Base-by-base conservation (phyloP, 306 rosid genomes). In the Prunus persica region DNA sequence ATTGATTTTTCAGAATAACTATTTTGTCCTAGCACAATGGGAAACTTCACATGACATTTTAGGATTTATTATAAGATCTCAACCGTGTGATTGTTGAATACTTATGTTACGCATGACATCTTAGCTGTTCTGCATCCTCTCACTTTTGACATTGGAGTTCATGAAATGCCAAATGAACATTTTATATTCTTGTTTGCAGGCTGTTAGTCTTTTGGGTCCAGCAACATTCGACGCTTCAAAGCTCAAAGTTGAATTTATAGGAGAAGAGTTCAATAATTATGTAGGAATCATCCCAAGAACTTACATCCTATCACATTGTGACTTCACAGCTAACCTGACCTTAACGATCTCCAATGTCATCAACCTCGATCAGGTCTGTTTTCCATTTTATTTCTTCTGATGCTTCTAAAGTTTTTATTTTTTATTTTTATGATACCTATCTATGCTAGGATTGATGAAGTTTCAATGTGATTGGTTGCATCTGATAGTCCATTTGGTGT, bases 291-390 rank as follows among this genome's bases (percentile, higher is more conserved):
- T 89, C 82, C 98, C 98, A 11, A 89, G 98, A 89, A 90, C 97
- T 67, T 92, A 94, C 85, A 90, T 94, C 46, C 86, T 94, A 8
- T 94, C 98, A 45, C 98, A 94, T 58, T 94, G 98, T 64, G 98
- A 94, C 86, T 92, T 92, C 70, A 94, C 97, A 38, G 98, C 98
- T 77, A 92, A 94, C 79, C 83, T 94, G 65, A 92, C 97, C 73
- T 92, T 94, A 83, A 91, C 91, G 11, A 89, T 94, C 82, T 94
- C 98, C 79, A 87, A 90, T 79, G 95, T 94, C 79, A 92, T 94
- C 89, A 89, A 89, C 79, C 93, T 90, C 51, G 93, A 94, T 58
- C 98, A 94, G 97, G 98, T 94, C 76, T 69, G 75, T 82, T 22
- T 76, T 72, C 45, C 50, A 9, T 24, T 55, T 20, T 71, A 16